These are phyloP conservation scores for Phaffomyces thermotolerans DNA, from an alignment of 805 yeast genomes.

Conservation along the genomic window DNA sequence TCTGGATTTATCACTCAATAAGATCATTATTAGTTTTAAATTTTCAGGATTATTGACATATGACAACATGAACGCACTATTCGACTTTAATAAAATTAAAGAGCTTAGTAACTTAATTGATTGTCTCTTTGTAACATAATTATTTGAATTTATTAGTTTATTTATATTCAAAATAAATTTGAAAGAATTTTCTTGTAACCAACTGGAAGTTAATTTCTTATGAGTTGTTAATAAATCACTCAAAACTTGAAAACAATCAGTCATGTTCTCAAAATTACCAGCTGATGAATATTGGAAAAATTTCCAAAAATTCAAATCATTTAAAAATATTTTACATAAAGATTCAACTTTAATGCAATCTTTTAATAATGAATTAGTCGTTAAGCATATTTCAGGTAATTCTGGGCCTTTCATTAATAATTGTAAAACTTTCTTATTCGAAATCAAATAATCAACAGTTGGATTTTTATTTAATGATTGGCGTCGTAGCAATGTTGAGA, in stretches of 20 bases:
- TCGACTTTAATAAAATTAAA: conserved; percentile 62
- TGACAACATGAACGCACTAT: conserved; percentile 62
- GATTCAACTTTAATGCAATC: conserved; percentile 79
- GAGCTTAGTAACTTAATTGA: conserved; percentile 70
- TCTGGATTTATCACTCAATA: conserved; percentile 81
- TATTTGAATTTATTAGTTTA: conserved; percentile 62
- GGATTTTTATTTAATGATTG: conserved; percentile 73
- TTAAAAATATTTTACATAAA: conserved; percentile 52
- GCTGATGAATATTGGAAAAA: conserved; percentile 71
- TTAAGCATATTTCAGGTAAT: conserved; percentile 59
- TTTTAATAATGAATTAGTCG: conserved; percentile 71
- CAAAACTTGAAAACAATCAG: conserved; percentile 79
- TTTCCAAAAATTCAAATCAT: conserved; percentile 67
- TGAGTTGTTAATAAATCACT: conserved; percentile 64
- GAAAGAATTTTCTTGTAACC: conserved; percentile 50
- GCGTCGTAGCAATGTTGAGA: conserved; percentile 70
- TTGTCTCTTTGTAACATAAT: conserved; percentile 91
- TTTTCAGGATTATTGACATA: conserved; percentile 80
- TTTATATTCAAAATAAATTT: conserved; percentile 59
- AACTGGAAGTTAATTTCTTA: conserved; percentile 61
- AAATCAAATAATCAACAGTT: conserved; percentile 73
- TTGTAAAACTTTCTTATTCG: conserved; percentile 48
- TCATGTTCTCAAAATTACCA: conserved; percentile 81
- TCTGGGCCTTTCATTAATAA: conserved; percentile 69
- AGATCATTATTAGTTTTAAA: conserved; percentile 77